These are phyloP conservation scores for Xylaria polymorpha DNA, from an alignment of 2,329 filamentous ascomycete species.

Conservation along the genomic window DNA sequence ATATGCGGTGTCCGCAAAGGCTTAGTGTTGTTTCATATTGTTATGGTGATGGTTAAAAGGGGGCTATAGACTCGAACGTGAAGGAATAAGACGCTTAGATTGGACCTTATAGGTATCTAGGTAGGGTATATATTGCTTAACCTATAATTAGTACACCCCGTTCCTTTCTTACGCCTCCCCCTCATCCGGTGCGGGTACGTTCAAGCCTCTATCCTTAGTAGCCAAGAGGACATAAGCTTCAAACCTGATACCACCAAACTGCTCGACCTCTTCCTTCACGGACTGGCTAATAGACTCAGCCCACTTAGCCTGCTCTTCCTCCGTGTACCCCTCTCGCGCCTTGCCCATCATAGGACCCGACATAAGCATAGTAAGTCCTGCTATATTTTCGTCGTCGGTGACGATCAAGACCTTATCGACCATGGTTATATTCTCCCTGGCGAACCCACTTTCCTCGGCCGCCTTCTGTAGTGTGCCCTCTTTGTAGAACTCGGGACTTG, in stretches of 20 bases:
- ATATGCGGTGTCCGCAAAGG: too few species aligned
- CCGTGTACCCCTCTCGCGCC: conserved; percentile 47
- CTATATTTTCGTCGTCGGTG: conserved; percentile 44
- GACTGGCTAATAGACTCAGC: conserved; percentile 40
- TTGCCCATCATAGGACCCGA: conserved; percentile 47
- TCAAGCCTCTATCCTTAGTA: too few species aligned
- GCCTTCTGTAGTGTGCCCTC: conserved; percentile 44
- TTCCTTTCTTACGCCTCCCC: too few species aligned
- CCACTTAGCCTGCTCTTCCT: conserved; percentile 44
- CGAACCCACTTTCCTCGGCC: conserved; percentile 45
- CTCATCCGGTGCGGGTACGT: too few species aligned
- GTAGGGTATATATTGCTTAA: too few species aligned
- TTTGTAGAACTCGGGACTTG: conserved; percentile 43
- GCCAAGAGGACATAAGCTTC: conserved; percentile 45
- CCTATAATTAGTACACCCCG: too few species aligned
- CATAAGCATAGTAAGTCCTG: conserved; percentile 47
- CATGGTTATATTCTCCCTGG: conserved; percentile 39
- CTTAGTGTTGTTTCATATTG: too few species aligned
- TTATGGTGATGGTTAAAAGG: too few species aligned
- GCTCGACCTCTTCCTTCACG: conserved; percentile 44
- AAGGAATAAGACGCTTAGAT: too few species aligned
- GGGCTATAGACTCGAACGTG: too few species aligned
- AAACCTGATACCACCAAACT: conserved; percentile 45
- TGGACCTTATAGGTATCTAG: too few species aligned
- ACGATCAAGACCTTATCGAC: conserved; percentile 44